Conservation (phyloP, 345 rosid genomes). For the Sapria himalayana region DNA sequence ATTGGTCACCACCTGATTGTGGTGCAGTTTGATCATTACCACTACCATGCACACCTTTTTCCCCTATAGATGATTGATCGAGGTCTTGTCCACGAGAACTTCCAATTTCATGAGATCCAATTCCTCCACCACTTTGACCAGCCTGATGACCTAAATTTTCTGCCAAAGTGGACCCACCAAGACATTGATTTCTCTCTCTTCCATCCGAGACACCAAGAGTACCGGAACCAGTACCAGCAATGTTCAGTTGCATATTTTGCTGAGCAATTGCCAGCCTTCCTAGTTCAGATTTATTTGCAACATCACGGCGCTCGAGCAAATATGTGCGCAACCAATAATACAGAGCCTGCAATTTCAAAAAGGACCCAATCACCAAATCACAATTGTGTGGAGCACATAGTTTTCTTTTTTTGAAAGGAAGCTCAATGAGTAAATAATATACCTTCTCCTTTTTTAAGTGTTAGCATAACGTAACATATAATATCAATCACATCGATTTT, state of each 20-base stretch:
- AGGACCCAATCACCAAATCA: slow-evolving; percentile 8
- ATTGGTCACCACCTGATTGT: slow-evolving; percentile 52
- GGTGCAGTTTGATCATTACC: too few relatives aligned
- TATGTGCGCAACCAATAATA: slow-evolving; percentile 98
- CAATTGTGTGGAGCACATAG: too few relatives aligned
- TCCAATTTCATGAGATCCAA: slow-evolving; percentile 61
- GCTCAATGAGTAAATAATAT: too few relatives aligned
- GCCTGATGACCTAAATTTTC: slow-evolving; percentile 56
- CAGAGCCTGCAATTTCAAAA: slow-evolving; percentile 35
- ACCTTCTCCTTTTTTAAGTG: too few relatives aligned
- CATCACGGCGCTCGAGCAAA: slow-evolving; percentile 96
- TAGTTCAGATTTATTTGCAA: slow-evolving; percentile 68
- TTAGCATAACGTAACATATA: too few relatives aligned
- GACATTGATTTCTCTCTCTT: slow-evolving; percentile 26
- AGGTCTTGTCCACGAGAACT: slow-evolving; percentile 73
- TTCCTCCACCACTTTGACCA: slow-evolving; percentile 29
- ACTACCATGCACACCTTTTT: slow-evolving; percentile 36
- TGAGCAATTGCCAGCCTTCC: slow-evolving; percentile 73
- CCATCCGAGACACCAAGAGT: slow-evolving; percentile 34
- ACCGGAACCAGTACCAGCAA: slow-evolving; percentile 27
- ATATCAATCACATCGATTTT: too few relatives aligned
- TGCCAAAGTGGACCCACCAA: slow-evolving; percentile 27
- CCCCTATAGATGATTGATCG: slow-evolving; percentile 38
- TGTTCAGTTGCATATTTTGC: slow-evolving; percentile 83
- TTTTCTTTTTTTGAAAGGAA: too few relatives aligned